Percentiles rank a stretch among this genome's conserved stretches.
Conservation (phyloP, 1,284 basidiomycete species). For the Mycosarcoma maydis region DNA sequence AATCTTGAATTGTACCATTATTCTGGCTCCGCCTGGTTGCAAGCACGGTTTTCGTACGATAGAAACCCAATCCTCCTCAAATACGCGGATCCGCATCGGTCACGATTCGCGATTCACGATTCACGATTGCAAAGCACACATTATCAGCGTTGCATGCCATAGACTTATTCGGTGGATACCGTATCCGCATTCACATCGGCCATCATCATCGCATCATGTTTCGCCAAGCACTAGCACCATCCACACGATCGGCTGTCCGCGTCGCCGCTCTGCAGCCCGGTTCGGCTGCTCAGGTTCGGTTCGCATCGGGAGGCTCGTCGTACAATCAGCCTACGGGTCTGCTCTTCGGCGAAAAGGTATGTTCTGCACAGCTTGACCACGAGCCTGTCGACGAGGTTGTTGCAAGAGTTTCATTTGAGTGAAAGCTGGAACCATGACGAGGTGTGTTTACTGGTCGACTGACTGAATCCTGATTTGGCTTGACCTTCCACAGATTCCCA, state of each 20-base stretch:
- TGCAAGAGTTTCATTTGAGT: too few relatives aligned
- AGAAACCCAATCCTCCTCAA: too few relatives aligned
- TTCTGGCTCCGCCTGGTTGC: background rate
- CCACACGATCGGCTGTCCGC: slow-evolving; percentile 25
- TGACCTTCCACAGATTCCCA: slow-evolving; percentile 68
- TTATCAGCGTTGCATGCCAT: slow-evolving; percentile 8
- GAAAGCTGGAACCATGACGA: too few relatives aligned
- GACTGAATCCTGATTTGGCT: background rate
- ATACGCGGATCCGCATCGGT: slow-evolving; percentile 26
- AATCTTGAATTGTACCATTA: slow-evolving; percentile 1
- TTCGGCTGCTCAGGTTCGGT: slow-evolving; percentile 30
- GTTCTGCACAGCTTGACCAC: background rate
- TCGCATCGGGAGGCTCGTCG: slow-evolving; percentile 46
- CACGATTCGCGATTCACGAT: too few relatives aligned
- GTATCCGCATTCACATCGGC: background rate
- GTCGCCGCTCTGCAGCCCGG: slow-evolving; percentile 22
- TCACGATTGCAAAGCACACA: too few relatives aligned
- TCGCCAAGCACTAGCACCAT: slow-evolving; percentile 34
- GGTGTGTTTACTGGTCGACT: background rate
- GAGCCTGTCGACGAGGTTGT: too few relatives aligned
- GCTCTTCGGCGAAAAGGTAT: slow-evolving; percentile 65
- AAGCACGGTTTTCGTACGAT: slow-evolving; percentile 6
- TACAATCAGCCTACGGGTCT: slow-evolving; percentile 65
- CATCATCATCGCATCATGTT: slow-evolving; percentile 27
- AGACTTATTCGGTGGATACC: too few relatives aligned